phyloP scores from a whole-genome alignment of 257 asterid genomes.

The Solanum tarapatanum region DNA sequence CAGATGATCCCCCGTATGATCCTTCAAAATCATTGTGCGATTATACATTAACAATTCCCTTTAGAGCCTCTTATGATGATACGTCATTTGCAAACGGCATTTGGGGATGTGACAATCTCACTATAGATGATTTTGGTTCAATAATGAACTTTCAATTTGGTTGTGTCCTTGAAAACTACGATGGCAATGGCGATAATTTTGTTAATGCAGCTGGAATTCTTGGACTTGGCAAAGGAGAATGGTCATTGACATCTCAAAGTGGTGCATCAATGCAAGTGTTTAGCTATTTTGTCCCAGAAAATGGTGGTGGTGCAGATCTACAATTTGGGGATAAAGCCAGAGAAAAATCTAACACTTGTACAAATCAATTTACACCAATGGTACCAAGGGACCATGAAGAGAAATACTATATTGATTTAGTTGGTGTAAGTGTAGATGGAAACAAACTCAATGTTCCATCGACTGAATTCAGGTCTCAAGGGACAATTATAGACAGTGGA shows the following conservation, averaged over 20 bases:
- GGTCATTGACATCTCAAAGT: background rate
- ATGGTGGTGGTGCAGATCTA: background rate
- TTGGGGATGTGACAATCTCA: background rate
- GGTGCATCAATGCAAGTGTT: background rate
- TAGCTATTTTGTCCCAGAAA: background rate
- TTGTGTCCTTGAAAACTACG: background rate
- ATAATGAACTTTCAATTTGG: background rate
- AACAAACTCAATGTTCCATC: background rate
- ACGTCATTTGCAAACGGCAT: accelerated
- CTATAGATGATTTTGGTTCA: background rate
- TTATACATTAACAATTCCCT: too few species aligned
- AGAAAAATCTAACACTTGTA: background rate
- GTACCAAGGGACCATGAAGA: background rate
- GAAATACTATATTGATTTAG: background rate
- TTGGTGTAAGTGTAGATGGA: background rate
- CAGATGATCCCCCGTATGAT: background rate
- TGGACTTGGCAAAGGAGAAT: background rate
- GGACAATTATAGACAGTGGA: slow-evolving; percentile 1
- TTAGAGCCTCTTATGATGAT: background rate
- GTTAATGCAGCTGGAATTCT: background rate
- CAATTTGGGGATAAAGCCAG: background rate
- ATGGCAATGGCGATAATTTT: background rate
- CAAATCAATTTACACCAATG: background rate
- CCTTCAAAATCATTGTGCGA: background rate
- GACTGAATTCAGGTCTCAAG: background rate